These are phyloP conservation scores for Cocos nucifera DNA, from an alignment of 176 grass and related monocot species.

Conservation along the genomic window DNA sequence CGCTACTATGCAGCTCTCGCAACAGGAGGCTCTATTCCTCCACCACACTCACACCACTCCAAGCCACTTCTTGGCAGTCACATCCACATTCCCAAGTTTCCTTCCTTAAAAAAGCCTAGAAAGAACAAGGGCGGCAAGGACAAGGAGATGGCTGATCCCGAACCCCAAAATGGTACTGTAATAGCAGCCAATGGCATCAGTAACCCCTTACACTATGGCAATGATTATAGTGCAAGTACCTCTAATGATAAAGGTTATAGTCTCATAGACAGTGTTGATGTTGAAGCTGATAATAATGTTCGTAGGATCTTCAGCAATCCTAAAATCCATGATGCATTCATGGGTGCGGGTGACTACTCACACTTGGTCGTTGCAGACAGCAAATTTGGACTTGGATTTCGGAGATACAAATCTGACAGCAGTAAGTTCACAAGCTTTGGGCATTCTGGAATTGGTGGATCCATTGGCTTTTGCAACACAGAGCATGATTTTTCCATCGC, in stretches of 20 bases:
- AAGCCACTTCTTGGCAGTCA: conserved; percentile 61
- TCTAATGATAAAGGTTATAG: conserved; percentile 30
- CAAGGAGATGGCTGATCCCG: background rate
- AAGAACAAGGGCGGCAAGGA: conserved; percentile 26
- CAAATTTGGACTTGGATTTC: conserved; percentile 84
- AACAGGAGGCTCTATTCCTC: conserved; percentile 47
- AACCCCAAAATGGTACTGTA: background rate
- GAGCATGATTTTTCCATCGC: conserved; percentile 71
- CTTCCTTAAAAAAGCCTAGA: conserved; percentile 30
- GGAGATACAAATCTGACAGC: conserved; percentile 35
- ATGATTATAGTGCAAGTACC: background rate
- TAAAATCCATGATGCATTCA: conserved; percentile 49
- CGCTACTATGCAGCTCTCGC: conserved; percentile 72
- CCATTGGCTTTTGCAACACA: conserved; percentile 60
- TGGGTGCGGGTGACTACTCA: conserved; percentile 46
- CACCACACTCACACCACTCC: conserved; percentile 41
- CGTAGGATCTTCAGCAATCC: conserved; percentile 41
- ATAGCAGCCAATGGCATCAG: background rate
- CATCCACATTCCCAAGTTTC: conserved; percentile 42
- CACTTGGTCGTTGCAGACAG: conserved; percentile 40
- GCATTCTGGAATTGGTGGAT: conserved; percentile 81
- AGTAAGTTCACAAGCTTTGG: conserved; percentile 45
- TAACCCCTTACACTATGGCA: background rate
- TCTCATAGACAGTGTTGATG: conserved; percentile 22
- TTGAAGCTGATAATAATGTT: conserved; percentile 5